phyloP scores from a whole-genome alignment of 202 grass and related monocot genomes.

The Elaeis oleifera region DNA sequence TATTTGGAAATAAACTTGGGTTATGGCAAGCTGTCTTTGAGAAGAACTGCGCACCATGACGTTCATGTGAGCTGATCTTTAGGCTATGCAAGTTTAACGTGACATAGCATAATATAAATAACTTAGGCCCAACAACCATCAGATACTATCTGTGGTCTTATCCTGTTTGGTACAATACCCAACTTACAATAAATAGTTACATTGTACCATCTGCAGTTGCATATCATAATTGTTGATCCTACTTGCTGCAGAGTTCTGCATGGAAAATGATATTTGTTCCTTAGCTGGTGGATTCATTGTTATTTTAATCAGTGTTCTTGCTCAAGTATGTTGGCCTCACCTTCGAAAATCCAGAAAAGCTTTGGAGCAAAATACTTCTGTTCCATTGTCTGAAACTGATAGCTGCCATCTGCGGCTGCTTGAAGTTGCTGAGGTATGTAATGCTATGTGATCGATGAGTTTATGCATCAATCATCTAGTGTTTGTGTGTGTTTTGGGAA shows the following conservation, averaged over 20 bases:
- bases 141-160: neutral
- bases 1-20: neutral
- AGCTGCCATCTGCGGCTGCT: conserved; percentile 34
- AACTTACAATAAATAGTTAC: neutral
- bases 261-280: conserved; percentile 40
- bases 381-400: conserved; percentile 36
- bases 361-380: conserved; percentile 29
- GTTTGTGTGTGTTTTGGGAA: no score
- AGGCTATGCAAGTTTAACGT: no score
- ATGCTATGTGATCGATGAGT: conserved; percentile 16
- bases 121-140: no score
- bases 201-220: conserved; percentile 4
- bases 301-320: conserved; percentile 42
- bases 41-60: neutral
- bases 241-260: conserved; percentile 41
- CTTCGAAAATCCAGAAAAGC: conserved; percentile 33
- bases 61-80: no score
- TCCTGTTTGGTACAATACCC: neutral
- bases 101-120: no score
- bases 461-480: neutral
- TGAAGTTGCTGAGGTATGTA: conserved; percentile 50
- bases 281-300: conserved; percentile 54
- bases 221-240: conserved; percentile 5
- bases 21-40: neutral
- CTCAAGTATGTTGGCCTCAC: conserved; percentile 42